Conservation (phyloP, 2,329 filamentous ascomycete genomes). For the Colletotrichum lupini region DNA sequence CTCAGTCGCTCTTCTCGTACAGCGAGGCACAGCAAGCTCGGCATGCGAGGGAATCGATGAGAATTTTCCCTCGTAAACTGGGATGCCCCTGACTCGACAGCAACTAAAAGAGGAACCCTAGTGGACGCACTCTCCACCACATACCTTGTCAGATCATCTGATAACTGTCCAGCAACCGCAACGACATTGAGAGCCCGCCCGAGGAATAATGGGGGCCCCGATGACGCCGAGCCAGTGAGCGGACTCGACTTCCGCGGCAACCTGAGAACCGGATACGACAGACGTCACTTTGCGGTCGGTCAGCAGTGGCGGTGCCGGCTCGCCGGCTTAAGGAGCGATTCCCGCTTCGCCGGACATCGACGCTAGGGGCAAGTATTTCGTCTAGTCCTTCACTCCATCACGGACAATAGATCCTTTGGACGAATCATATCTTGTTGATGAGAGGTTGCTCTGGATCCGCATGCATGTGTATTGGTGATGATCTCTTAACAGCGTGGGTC, state of each 20-base stretch:
- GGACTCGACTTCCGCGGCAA: background rate
- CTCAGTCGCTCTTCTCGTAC: too few species aligned
- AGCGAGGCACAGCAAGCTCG: background rate
- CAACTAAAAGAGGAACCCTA: conserved; percentile 4
- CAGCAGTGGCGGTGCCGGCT: background rate
- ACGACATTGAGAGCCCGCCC: background rate
- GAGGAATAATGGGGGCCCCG: background rate
- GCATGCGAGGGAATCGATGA: background rate
- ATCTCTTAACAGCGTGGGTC: conserved; percentile 21
- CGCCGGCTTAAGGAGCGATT: background rate
- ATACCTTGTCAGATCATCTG: conserved; percentile 34
- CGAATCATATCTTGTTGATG: conserved; percentile 40
- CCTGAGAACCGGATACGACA: background rate
- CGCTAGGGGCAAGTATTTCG: background rate
- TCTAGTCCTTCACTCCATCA: background rate
- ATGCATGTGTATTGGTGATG: conserved; percentile 40
- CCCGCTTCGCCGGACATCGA: background rate
- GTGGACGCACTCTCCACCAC: conserved; percentile 1
- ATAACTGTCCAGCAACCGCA: conserved; percentile 11
- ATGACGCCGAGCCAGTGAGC: background rate
- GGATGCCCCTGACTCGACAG: background rate
- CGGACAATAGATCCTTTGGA: conserved; percentile 15
- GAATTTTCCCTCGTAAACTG: conserved; percentile 3
- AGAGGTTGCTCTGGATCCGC: conserved; percentile 54
- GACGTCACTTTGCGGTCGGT: background rate